phyloP scores from a whole-genome alignment of 176 grass and related monocot genomes.

The Musa acuminata region DNA sequence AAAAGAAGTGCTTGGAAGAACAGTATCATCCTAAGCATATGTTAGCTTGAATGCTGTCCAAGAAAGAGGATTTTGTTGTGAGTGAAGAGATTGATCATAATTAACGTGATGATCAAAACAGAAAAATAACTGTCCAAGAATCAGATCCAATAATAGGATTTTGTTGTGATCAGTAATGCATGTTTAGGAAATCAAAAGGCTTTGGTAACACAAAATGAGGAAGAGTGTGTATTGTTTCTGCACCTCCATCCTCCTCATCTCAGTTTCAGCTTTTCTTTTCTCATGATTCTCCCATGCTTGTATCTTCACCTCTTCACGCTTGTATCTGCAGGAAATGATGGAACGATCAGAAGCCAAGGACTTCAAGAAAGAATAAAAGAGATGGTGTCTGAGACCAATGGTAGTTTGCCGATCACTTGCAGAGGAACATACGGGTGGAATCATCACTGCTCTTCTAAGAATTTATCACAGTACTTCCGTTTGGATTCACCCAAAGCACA shows the following conservation, averaged over 20 bases:
- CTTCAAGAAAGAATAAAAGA: background rate
- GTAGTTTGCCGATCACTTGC: too few relatives aligned
- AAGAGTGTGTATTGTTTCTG: background rate
- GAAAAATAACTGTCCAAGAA: too few relatives aligned
- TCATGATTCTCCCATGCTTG: slow-evolving; percentile 97
- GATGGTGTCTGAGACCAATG: too few relatives aligned
- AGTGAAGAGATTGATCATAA: too few relatives aligned
- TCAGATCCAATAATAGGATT: too few relatives aligned
- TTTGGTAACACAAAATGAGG: background rate
- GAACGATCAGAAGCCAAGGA: background rate
- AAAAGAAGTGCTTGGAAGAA: too few relatives aligned
- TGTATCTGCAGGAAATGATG: slow-evolving; percentile 42
- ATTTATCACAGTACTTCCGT: background rate
- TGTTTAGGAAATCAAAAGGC: too few relatives aligned
- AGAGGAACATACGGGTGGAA: too few relatives aligned
- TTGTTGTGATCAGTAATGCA: too few relatives aligned
- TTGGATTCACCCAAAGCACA: background rate
- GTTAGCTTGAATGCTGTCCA: background rate
- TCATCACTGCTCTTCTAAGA: background rate
- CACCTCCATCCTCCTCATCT: slow-evolving; percentile 85
- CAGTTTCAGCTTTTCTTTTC: slow-evolving; percentile 69
- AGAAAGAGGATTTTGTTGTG: too few relatives aligned
- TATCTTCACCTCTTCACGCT: slow-evolving; percentile 81
- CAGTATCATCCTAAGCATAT: too few relatives aligned
- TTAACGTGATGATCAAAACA: too few relatives aligned